Percentiles rank a stretch among this genome's conserved stretches.
phyloP scores from a whole-genome alignment of 108 stramenopile species.

The Phaeodactylum tricornutum region DNA sequence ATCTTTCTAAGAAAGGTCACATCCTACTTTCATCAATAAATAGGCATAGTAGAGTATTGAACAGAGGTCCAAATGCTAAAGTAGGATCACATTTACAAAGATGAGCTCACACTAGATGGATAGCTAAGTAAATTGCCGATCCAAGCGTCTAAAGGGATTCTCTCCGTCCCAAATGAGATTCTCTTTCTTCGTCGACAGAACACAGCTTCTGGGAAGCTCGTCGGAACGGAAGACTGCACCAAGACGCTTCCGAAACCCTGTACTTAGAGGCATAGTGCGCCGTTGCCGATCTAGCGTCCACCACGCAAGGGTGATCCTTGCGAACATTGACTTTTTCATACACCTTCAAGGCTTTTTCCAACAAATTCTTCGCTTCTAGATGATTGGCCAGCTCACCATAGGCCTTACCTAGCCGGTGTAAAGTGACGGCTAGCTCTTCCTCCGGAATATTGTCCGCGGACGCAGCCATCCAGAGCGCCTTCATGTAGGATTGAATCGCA shows the following conservation, averaged over 20 bases:
- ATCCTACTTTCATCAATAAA: too few species aligned
- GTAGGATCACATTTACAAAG: too few species aligned
- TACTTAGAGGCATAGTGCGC: neutral
- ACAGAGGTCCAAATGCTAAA: too few species aligned
- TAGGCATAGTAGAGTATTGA: too few species aligned
- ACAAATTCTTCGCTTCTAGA: constrained; percentile 4
- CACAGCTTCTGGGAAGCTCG: too few species aligned
- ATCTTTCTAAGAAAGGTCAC: too few species aligned
- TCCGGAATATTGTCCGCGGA: neutral
- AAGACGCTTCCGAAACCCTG: neutral
- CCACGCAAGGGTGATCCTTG: constrained; percentile 7
- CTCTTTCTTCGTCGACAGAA: too few species aligned
- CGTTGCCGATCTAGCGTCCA: neutral
- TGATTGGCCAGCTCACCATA: constrained; percentile 1
- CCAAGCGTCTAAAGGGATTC: too few species aligned
- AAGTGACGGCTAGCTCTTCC: neutral
- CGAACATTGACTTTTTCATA: neutral
- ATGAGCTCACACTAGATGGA: too few species aligned
- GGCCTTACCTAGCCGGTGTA: constrained; percentile 5
- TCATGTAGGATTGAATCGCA: constrained; percentile 1
- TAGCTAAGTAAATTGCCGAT: too few species aligned
- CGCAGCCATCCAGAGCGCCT: constrained; percentile 8
- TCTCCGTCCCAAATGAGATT: too few species aligned
- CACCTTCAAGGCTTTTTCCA: constrained; percentile 3
- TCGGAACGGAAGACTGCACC: too few species aligned